Evolutionary conservation across 2,329 filamentous ascomycete genomes (phyloP), one percentile per base, ranked within the genome.

Genomic region (Pyrenophora teres): DNA sequence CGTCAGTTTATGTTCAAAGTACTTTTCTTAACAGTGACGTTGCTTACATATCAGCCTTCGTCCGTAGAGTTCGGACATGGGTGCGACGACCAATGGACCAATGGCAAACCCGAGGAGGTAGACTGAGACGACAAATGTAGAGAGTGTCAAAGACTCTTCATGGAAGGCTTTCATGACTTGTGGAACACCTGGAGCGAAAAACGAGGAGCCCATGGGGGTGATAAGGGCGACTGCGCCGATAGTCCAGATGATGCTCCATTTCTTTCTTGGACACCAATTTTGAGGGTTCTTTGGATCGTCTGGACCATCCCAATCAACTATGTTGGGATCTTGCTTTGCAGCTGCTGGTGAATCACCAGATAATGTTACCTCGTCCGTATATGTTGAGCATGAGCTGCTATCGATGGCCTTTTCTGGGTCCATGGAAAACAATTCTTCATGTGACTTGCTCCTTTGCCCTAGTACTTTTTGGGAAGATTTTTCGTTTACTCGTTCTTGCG

Each of bases 141-240:
- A 66, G 8, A 75, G 62, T 8, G 69, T 38, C 7, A 65, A 69
- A 8, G 67, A 71, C 2, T 59, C 53, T 12, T 62, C 66, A 31
- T 68, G 35, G 40, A 75, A 76, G 1, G 64, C 56, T 1, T 42
- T 46, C 57, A 76, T 67, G 2, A 75, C 69, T 49, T 83, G 73
- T 0, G 83, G 81, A 0, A 89, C 83, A 10, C 82, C 86, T 0
- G 87, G 87, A 0, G 87, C 87, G 54, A 75, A 75, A 53, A 74
- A 73, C 13, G 68, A 71, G 2, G 71, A 74, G 7, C 65, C 72
- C 3, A 75, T 62, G 2, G 73, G 71, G 50, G 73, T 73, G 47
- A 76, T 66, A 35, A 77, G 63, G 0, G 75, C 75, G 8, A 73
- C 61, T 23, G 60, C 52, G 12, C 68, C 69, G 12, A 77, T 54